Percentiles rank a stretch among this genome's conserved stretches.
phyloP scores from a whole-genome alignment of 75 land plant genomes.

The Picea sitchensis region DNA sequence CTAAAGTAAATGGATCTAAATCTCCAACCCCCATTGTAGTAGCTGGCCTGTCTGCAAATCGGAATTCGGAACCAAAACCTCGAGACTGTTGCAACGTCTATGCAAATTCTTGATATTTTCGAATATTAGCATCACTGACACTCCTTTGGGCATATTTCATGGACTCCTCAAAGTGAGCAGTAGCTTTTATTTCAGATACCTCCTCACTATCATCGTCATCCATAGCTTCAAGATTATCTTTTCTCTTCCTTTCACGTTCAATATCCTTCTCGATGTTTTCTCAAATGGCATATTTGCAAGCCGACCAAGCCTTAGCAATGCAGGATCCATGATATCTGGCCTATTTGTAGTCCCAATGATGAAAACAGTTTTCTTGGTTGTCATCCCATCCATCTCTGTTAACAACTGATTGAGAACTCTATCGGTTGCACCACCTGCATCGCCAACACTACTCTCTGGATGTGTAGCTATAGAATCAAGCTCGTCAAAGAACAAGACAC shows the following conservation, averaged over 20 bases:
- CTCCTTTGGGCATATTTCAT: slow-evolving; percentile 55
- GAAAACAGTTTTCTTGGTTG: slow-evolving; percentile 41
- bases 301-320: slow-evolving; percentile 53
- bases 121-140: slow-evolving; percentile 56
- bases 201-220: slow-evolving; percentile 52
- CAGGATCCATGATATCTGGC: slow-evolving; percentile 54
- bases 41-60: slow-evolving; percentile 32
- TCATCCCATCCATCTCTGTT: slow-evolving; percentile 47
- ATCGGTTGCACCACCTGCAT: slow-evolving; percentile 40
- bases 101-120: slow-evolving; percentile 54
- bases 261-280: slow-evolving; percentile 65
- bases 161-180: slow-evolving; percentile 50
- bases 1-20: slow-evolving; percentile 17
- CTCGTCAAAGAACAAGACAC: slow-evolving; percentile 27
- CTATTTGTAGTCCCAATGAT: slow-evolving; percentile 44
- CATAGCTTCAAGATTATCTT: slow-evolving; percentile 50
- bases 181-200: slow-evolving; percentile 39
- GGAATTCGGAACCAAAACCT: slow-evolving; percentile 51
- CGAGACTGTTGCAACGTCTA: slow-evolving; percentile 55
- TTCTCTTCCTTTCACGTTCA: slow-evolving; percentile 35
- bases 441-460: slow-evolving; percentile 34
- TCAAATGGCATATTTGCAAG: slow-evolving; percentile 60
- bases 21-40: slow-evolving; percentile 12
- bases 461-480: slow-evolving; percentile 33
- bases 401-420: slow-evolving; percentile 37